These are phyloP conservation scores for Petunia hybrid DNA, from an alignment of 305 asterid genomes.

Conservation along the genomic window DNA sequence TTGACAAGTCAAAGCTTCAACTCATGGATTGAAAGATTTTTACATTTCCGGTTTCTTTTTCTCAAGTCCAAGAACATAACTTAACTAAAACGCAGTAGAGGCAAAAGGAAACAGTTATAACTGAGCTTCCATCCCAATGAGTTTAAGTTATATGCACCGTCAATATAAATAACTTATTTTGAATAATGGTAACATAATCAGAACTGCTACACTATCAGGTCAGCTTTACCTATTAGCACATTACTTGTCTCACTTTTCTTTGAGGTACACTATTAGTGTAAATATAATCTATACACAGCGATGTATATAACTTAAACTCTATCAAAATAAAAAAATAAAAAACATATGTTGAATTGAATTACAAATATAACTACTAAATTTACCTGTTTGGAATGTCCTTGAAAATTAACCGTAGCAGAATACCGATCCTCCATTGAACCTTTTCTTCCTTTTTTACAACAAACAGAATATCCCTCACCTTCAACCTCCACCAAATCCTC, in stretches of 20 bases:
- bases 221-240: too few species aligned
- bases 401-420: conserved; percentile 60
- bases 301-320: too few species aligned
- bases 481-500: conserved; percentile 66
- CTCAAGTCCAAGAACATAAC: background rate
- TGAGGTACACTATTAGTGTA: too few species aligned
- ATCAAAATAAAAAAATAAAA: background rate
- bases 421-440: conserved; percentile 83
- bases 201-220: too few species aligned
- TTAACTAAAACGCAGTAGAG: background rate
- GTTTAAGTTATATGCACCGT: too few species aligned
- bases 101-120: background rate
- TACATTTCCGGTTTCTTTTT: background rate
- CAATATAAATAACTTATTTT: too few species aligned
- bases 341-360: background rate
- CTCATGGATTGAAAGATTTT: background rate
- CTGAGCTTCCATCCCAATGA: background rate
- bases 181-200: too few species aligned
- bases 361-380: background rate
- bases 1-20: too few species aligned
- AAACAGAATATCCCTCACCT: conserved; percentile 76
- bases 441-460: conserved; percentile 82
- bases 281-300: too few species aligned
- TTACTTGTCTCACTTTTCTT: too few species aligned
- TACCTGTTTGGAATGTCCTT: conserved; percentile 76